Evolutionary conservation across 768 basidiomycete species (phyloP), one percentile per base, ranked within the genome.

Genomic region (Suillus weaverae): DNA sequence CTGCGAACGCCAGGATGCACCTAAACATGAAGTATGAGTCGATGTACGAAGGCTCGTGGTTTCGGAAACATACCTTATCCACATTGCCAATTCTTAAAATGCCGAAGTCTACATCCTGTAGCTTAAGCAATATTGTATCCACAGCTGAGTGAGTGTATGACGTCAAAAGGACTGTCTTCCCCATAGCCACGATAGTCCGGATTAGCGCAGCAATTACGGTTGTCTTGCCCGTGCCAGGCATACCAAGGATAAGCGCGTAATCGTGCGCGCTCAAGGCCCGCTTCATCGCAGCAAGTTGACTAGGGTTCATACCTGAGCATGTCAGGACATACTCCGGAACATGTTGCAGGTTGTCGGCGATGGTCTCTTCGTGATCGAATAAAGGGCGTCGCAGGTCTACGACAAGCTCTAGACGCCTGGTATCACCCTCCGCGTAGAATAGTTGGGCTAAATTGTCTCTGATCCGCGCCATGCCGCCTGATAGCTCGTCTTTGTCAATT

Each of bases 151-250:
- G 97, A 2, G 97, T 99, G 74, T 98, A 97, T 53, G 92, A 93
- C 8, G 92, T 92, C 66, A 99, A 77, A 32, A 99, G 78, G 6
- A 99, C 92, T 0, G 86, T 92, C 81, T 97, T 96, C 8, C 94
- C 93, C 77, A 87, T 80, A 44, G 77, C 83, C 2, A 95, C 94
- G 16, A 99, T 78, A 56, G 84, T 84, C 70, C 86, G 84, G 72
- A 99, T 95, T 56, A 97, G 84, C 38, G 93, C 89, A 1, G 92
- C 94, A 66, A 97, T 91, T 5, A 97, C 91, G 1, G 95, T 97
- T 50, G 97, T 97, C 78, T 99, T 99, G 9, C 97, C 97, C 5
- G 97, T 99, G 0, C 97, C 97, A 9, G 97, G 97, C 97, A 99
- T 98, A 18, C 97, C 97, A 8, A 99, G 81, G 33, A 99, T 86